Conservation (phyloP, 2,329 filamentous ascomycete species). For the Setomelanomma holmii region DNA sequence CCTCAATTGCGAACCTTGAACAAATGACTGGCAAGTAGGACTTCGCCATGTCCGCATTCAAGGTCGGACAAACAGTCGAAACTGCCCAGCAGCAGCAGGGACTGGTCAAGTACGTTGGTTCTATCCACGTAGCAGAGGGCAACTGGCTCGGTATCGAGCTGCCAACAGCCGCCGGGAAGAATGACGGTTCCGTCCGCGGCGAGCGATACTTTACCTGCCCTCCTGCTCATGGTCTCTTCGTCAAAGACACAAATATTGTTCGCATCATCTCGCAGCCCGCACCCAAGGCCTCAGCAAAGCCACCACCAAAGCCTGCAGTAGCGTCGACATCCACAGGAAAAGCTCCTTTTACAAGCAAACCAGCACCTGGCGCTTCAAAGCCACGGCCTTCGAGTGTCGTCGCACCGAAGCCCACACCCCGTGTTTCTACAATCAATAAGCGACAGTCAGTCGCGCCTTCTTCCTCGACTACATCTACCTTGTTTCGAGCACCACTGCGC, state of each 20-base stretch:
- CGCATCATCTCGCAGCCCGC: slow-evolving; percentile 55
- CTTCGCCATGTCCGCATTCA: slow-evolving; percentile 35
- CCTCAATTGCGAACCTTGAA: slow-evolving; percentile 1
- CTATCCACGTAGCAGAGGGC: slow-evolving; percentile 80
- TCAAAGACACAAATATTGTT: slow-evolving; percentile 73
- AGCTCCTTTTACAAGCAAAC: too few relatives aligned
- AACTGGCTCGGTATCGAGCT: slow-evolving; percentile 92
- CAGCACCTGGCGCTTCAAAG: slow-evolving; percentile 5
- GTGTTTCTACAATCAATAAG: slow-evolving; percentile 22
- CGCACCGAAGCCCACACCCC: slow-evolving; percentile 18
- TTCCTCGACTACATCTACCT: slow-evolving; percentile 11
- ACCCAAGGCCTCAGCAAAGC: slow-evolving; percentile 39
- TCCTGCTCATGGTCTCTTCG: slow-evolving; percentile 79
- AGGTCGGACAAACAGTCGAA: slow-evolving; percentile 74
- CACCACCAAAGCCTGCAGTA: slow-evolving; percentile 18
- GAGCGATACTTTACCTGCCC: slow-evolving; percentile 87
- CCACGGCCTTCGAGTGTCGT: slow-evolving; percentile 34
- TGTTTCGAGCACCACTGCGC: slow-evolving; percentile 18
- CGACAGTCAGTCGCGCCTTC: slow-evolving; percentile 29
- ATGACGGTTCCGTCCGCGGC: slow-evolving; percentile 89
- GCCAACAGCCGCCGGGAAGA: slow-evolving; percentile 83
- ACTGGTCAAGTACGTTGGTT: slow-evolving; percentile 80
- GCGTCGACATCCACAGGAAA: too few relatives aligned
- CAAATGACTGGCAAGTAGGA: slow-evolving; percentile 9
- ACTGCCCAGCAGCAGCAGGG: slow-evolving; percentile 80